These are phyloP conservation scores for Fomitopsis serialis DNA, from an alignment of 768 basidiomycete genomes.

Conservation along the genomic window DNA sequence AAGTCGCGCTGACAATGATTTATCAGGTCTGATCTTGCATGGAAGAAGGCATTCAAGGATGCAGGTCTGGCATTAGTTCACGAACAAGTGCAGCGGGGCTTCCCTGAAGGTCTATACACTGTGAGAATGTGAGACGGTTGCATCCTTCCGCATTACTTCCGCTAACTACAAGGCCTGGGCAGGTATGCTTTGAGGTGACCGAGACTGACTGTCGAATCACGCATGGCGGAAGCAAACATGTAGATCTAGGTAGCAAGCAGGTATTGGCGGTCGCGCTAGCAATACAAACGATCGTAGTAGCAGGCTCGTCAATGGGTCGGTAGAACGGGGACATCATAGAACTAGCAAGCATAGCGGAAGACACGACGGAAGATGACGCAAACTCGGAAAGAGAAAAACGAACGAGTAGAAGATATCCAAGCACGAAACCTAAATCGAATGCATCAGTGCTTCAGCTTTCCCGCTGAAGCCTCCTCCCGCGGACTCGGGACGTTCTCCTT, in stretches of 20 bases:
- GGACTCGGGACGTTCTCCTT: slow-evolving; percentile 4
- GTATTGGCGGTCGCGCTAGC: neutral
- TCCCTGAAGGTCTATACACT: slow-evolving; percentile 73
- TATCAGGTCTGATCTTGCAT: slow-evolving; percentile 74
- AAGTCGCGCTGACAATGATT: neutral
- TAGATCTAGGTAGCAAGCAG: neutral
- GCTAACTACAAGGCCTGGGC: neutral
- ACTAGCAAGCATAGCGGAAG: no score
- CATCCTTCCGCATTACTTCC: no score
- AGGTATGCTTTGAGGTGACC: slow-evolving; percentile 55
- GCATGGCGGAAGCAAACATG: neutral
- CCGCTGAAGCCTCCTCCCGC: neutral
- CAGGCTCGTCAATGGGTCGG: neutral
- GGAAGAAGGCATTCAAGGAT: slow-evolving; percentile 67
- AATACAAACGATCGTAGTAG: neutral
- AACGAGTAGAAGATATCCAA: slow-evolving; percentile 2
- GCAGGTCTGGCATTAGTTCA: slow-evolving; percentile 70
- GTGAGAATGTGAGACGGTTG: slow-evolving; percentile 92
- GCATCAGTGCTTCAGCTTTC: slow-evolving; percentile 1
- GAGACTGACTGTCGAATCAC: no score
- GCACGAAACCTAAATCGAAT: neutral
- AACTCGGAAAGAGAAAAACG: neutral
- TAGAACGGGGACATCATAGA: neutral
- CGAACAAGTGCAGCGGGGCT: slow-evolving; percentile 77
- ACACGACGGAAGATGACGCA: no score